phyloP scores from a whole-genome alignment of 306 rosid species.

The Trifolium dubium region DNA sequence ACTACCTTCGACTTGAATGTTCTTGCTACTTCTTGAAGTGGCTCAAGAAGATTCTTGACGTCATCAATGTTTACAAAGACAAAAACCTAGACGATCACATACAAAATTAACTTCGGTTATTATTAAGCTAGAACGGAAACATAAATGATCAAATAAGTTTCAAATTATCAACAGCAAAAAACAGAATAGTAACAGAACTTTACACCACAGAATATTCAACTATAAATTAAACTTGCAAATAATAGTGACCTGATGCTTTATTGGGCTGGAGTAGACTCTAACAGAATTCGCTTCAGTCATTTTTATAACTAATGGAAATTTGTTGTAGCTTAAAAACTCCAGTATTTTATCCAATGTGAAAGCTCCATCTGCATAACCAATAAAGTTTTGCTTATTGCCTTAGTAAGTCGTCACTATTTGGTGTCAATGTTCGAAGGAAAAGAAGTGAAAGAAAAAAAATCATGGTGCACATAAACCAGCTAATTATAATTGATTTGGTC shows the following conservation, averaged over 20 bases:
- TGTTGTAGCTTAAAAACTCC: slow-evolving; percentile 74
- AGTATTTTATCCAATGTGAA: slow-evolving; percentile 60
- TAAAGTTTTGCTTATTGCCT: slow-evolving; percentile 27
- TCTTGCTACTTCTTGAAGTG: slow-evolving; percentile 79
- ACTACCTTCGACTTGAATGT: slow-evolving; percentile 83
- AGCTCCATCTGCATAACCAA: slow-evolving; percentile 71
- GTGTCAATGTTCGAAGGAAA: slow-evolving; percentile 8
- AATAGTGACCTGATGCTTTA: slow-evolving; percentile 78
- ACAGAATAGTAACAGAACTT: slow-evolving; percentile 14
- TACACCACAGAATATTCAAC: slow-evolving; percentile 23
- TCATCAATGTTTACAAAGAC: slow-evolving; percentile 64
- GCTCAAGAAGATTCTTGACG: slow-evolving; percentile 61
- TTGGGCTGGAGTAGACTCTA: slow-evolving; percentile 75
- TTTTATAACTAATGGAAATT: slow-evolving; percentile 81
- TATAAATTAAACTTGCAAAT: slow-evolving; percentile 33
- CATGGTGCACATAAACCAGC: slow-evolving; percentile 25
- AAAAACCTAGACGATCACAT: slow-evolving; percentile 61
- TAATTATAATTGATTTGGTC: not conserved
- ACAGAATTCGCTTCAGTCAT: slow-evolving; percentile 77
- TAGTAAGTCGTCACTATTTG: slow-evolving; percentile 22
- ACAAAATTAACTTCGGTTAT: slow-evolving; percentile 22
- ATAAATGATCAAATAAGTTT: slow-evolving; percentile 30
- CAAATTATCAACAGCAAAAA: slow-evolving; percentile 10
- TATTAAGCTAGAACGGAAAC: slow-evolving; percentile 17
- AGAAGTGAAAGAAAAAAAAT: slow-evolving; percentile 21